Base-by-base conservation (phyloP, 495 filamentous ascomycete species). In the Neurospora terricola region DNA sequence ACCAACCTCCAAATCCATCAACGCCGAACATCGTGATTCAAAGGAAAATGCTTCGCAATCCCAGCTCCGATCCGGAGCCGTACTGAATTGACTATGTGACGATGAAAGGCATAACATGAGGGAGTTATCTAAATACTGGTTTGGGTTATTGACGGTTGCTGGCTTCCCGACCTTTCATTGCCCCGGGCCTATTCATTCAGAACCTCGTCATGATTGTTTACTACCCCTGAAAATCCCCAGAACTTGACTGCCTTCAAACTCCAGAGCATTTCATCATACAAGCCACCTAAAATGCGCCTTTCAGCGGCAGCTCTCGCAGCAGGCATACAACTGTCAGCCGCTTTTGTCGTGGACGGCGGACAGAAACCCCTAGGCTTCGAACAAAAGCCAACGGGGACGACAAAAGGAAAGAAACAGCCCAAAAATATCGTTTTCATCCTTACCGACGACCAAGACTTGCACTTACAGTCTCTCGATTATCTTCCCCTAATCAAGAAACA, bases 351-450 rank as follows among this genome's bases (percentile, higher is more conserved):
- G 23, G 34, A 38, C 14, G 16, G 69, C n/a, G 37, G 21, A 5
- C 73, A 76, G 21, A 71, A 66, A 12, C 38, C 71, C 0, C 42
- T 75, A 9, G 59, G 71, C 21, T n/a, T 48, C n/a, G 11, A 38
- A 21, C 75, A 76, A 36, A 71, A 69, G 30, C 73, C 45, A n/a
- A 69, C 73, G 14, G 71, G 18, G 16, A 48, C 70, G 2, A n/a
- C 71, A n/a, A 37, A 70, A 34, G 71, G 48, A 3, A 73, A 68
- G 4, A 21, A 74, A 66, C 75, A 73, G 48, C 87, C 88, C 5
- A 91, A n/a, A n/a, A n/a, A 91, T 73, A 85, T 91, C 72, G 81
- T 92, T 27, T 90, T 92, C 73, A 83, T 91, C 66, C 81, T 92
- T 34, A 90, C 89, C 0, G 90, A 91, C 72, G 89, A 91, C 76